Base-by-base conservation (phyloP, 495 filamentous ascomycete genomes). In the Emericellopsis terricola region DNA sequence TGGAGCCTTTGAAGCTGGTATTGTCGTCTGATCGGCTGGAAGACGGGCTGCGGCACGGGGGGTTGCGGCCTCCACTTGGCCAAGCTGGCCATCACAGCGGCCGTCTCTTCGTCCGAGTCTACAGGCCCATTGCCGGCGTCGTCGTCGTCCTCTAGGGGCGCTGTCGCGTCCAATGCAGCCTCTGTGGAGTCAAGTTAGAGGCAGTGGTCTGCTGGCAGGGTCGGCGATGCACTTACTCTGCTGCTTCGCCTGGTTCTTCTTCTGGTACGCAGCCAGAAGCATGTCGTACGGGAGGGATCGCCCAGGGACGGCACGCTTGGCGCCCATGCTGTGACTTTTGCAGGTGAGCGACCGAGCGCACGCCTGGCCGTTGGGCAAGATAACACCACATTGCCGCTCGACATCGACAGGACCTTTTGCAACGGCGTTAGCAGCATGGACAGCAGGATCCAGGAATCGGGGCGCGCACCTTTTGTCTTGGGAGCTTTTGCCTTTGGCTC, bases 221-320 rank as follows among this genome's bases (percentile, higher is more conserved):
- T 7, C 11, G 17, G 3, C 21, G 31, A 6, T 18, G 19, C n/a
- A 58, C 69, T 42, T 68, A 85, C 81, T 91, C 51, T 94, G 87
- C 59, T 89, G 81, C 45, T 91, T 87, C 9, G 89, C 89, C 56
- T 96, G 89, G 50, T 96, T 97, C 64, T 92, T 94, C 66, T 94
- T 94, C 60, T 97, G 89, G 53, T 97, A 96, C 13, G 82, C 79
- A 19, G 81, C 73, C 15, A 97, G 68, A 17, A 97, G 60, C 71
- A 89, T 84, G 52, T 96, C 87, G 49, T 97, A 97, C 1, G 91
- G 91, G 33, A 94, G 60, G 23, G 81, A 87, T 19, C 89, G 65
- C 4, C 89, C 89, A 10, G 85, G 78, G 3, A 97, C 89, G 0
- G 75, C 72, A 42, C 89, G 70, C 57, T 97, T 97, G 5, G 89